Evolutionary conservation across 768 basidiomycete genomes (phyloP).

Genomic region (Leccinellum rugosiceps): DNA sequence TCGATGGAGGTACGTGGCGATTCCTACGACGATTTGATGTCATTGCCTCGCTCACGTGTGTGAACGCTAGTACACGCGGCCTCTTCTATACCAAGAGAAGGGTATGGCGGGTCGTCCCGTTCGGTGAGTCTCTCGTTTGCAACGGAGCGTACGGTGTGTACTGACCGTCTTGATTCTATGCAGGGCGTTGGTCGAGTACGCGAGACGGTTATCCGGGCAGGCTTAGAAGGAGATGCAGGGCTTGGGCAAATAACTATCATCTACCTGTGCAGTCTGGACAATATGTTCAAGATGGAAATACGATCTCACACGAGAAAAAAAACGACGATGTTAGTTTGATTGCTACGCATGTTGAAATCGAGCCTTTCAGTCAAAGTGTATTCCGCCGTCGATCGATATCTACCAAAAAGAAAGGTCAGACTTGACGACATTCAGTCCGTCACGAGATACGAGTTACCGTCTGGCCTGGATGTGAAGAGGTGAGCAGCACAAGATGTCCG

Average conservation of each 20-base stretch:
- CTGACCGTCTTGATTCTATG: neutral
- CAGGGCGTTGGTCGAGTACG: slow-evolving; percentile 35
- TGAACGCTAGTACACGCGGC: slow-evolving; percentile 42
- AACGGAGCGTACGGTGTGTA: too few relatives aligned
- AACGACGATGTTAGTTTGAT: neutral
- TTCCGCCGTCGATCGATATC: slow-evolving; percentile 27
- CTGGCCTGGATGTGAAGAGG: slow-evolving; percentile 17
- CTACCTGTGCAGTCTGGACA: neutral
- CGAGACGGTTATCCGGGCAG: slow-evolving; percentile 22
- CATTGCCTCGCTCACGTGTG: neutral
- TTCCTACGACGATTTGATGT: neutral
- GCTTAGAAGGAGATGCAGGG: slow-evolving; percentile 7
- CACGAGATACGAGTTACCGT: slow-evolving; percentile 16
- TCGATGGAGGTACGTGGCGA: slow-evolving; percentile 59
- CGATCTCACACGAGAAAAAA: neutral
- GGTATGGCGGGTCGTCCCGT: slow-evolving; percentile 83
- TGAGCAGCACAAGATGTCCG: neutral
- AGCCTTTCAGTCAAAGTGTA: slow-evolving; percentile 20
- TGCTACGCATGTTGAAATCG: neutral
- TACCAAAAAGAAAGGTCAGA: neutral
- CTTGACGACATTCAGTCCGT: neutral
- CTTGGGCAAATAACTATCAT: neutral
- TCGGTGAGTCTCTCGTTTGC: slow-evolving; percentile 45
- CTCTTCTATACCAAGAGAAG: slow-evolving; percentile 60
- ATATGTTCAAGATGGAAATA: neutral